Conservation (phyloP, 2,329 filamentous ascomycete genomes). For the Cladosporium sp. region DNA sequence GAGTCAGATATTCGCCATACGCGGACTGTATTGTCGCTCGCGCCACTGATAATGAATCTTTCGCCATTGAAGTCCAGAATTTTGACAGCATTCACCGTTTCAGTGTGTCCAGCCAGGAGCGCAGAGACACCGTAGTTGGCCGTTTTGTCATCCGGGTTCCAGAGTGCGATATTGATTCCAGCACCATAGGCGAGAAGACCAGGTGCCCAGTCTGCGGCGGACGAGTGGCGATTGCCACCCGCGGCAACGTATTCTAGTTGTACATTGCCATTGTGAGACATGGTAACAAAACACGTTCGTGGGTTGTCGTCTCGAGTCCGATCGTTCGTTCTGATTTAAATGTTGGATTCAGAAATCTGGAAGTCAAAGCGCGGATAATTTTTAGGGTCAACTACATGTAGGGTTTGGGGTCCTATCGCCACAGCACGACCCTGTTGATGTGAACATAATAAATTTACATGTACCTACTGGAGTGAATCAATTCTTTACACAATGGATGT, state of each 20-base stretch:
- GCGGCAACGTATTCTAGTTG: conserved; percentile 57
- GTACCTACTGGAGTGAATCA: no score
- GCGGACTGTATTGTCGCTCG: conserved; percentile 72
- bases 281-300: not conserved
- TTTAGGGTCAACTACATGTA: no score
- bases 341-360: not conserved
- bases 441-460: no score
- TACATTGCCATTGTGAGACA: not conserved
- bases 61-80: conserved; percentile 59
- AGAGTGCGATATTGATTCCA: conserved; percentile 82
- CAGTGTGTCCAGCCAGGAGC: conserved; percentile 72
- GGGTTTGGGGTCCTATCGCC: no score
- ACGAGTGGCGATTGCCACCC: conserved; percentile 86
- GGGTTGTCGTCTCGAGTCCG: not conserved
- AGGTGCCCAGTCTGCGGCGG: conserved; percentile 78
- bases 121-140: conserved; percentile 55
- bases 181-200: conserved; percentile 83
- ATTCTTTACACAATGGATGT: no score
- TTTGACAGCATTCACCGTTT: conserved; percentile 75
- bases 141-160: conserved; percentile 61
- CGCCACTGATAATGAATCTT: conserved; percentile 69
- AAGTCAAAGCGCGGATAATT: no score
- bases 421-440: no score
- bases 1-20: conserved; percentile 47
- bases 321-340: not conserved